phyloP scores from a whole-genome alignment of 176 grass and related monocot genomes.

The Cenchrus americanus region DNA sequence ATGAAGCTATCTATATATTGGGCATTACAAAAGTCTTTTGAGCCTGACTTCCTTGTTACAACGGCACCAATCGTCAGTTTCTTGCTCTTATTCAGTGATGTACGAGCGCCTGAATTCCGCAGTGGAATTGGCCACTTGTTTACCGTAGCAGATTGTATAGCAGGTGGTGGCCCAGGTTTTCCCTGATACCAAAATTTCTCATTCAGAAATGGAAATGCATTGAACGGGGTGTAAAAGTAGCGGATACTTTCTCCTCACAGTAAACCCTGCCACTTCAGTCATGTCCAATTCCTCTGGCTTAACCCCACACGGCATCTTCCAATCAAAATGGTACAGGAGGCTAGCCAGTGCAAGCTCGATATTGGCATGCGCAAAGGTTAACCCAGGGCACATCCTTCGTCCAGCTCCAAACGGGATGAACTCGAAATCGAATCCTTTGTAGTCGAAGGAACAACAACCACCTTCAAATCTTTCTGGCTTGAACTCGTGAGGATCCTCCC shows the following conservation, averaged over 20 bases:
- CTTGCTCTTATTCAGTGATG: too few species aligned
- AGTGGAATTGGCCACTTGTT: too few species aligned
- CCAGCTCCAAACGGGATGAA: conserved; percentile 41
- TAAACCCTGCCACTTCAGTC: neutral
- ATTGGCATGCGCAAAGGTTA: neutral
- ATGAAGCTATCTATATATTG: too few species aligned
- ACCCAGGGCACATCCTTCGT: conserved; percentile 38
- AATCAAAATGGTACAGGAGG: conserved; percentile 42
- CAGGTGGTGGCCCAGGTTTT: too few species aligned
- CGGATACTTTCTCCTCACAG: neutral
- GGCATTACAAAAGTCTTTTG: too few species aligned
- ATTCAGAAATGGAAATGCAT: too few species aligned
- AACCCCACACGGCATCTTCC: conserved; percentile 18
- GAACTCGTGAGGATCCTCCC: conserved; percentile 42
- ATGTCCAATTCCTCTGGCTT: conserved; percentile 26
- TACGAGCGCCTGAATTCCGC: too few species aligned
- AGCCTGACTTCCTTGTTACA: too few species aligned
- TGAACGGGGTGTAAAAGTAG: conserved; percentile 5
- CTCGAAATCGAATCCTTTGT: conserved; percentile 37
- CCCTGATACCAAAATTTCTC: too few species aligned
- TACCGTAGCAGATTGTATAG: too few species aligned
- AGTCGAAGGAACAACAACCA: neutral
- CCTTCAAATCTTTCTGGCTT: conserved; percentile 42
- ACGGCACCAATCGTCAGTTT: too few species aligned
- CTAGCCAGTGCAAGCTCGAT: conserved; percentile 30